A percentile compares a stretch with the other conserved stretches of the same genome.
These are phyloP conservation scores for Neocatenulostroma microsporum DNA, from an alignment of 2,329 filamentous ascomycete genomes.

Conservation along the genomic window DNA sequence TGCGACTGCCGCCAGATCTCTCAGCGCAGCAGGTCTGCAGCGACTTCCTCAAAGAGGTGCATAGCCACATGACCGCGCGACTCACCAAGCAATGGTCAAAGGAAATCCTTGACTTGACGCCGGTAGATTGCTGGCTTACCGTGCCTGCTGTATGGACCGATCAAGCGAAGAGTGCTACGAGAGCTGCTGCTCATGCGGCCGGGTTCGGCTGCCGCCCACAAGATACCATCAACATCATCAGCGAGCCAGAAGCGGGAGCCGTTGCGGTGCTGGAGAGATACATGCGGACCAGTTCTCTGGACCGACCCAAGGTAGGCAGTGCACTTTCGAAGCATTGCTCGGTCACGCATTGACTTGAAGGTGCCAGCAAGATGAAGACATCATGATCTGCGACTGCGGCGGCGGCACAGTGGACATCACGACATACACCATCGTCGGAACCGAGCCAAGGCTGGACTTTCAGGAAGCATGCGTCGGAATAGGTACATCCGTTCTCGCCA, in stretches of 20 bases:
- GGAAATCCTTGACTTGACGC: constrained; percentile 11
- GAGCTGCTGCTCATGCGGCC: constrained; percentile 12
- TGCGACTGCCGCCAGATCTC: constrained; percentile 8
- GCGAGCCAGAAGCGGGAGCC: constrained; percentile 21
- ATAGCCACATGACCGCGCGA: constrained; percentile 8
- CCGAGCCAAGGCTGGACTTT: constrained; percentile 10
- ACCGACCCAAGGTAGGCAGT: constrained; percentile 3
- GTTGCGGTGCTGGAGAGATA: constrained; percentile 10
- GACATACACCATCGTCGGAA: constrained; percentile 9
- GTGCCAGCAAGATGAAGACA: constrained; percentile 9
- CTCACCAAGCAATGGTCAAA: constrained; percentile 6
- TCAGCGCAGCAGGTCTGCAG: constrained; percentile 8
- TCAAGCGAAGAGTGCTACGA: constrained; percentile 16
- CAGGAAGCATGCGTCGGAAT: constrained; percentile 10
- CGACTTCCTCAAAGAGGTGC: constrained; percentile 7
- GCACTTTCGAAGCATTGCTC: no score
- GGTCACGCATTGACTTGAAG: no score
- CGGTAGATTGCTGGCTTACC: constrained; percentile 21
- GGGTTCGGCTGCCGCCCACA: constrained; percentile 15
- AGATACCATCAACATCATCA: constrained; percentile 20
- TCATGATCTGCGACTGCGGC: constrained; percentile 14
- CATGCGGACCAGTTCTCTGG: constrained; percentile 7
- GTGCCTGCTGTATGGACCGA: constrained; percentile 24
- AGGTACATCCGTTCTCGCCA: constrained; percentile 1
- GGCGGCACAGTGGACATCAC: constrained; percentile 15